Conservation (phyloP, 1,284 basidiomycete species). For the Ganoderma leucocontextum region DNA sequence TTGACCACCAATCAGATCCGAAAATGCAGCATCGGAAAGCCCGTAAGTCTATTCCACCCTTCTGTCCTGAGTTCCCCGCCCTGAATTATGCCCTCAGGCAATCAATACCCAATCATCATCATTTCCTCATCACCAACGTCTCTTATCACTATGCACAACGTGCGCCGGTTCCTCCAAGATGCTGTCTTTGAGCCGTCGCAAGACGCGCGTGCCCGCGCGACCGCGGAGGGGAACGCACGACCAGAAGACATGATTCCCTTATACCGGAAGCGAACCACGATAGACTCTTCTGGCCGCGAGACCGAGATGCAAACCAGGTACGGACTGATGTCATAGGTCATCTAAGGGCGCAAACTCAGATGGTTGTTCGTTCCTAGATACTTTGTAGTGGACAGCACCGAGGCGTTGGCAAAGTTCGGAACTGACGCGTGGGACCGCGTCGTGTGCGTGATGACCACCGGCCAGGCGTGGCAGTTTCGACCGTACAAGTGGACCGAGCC, state of each 20-base stretch:
- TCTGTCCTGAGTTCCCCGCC: neutral
- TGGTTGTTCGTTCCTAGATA: slow-evolving; percentile 51
- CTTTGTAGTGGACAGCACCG: slow-evolving; percentile 91
- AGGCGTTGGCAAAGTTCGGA: slow-evolving; percentile 92
- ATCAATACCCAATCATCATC: slow-evolving; percentile 92
- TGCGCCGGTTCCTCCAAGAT: slow-evolving; percentile 92
- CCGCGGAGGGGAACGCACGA: slow-evolving; percentile 75
- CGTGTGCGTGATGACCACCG: slow-evolving; percentile 96
- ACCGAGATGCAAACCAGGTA: slow-evolving; percentile 53
- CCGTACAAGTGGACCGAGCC: slow-evolving; percentile 97
- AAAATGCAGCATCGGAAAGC: slow-evolving; percentile 68
- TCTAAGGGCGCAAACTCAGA: neutral
- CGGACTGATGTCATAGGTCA: slow-evolving; percentile 9
- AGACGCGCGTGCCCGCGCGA: slow-evolving; percentile 72
- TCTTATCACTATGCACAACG: slow-evolving; percentile 97
- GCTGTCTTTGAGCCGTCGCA: slow-evolving; percentile 86
- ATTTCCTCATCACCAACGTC: slow-evolving; percentile 96
- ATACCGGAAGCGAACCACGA: slow-evolving; percentile 76
- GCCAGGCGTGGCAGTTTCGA: slow-evolving; percentile 97
- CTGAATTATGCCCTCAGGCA: slow-evolving; percentile 47
- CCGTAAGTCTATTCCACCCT: slow-evolving; percentile 50
- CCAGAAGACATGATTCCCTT: slow-evolving; percentile 88
- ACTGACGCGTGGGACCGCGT: slow-evolving; percentile 95
- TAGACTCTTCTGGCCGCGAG: slow-evolving; percentile 60
- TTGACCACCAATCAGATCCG: slow-evolving; percentile 48